Conservation (phyloP, 2,329 filamentous ascomycete genomes). For the Sordariomycetes sp. region DNA sequence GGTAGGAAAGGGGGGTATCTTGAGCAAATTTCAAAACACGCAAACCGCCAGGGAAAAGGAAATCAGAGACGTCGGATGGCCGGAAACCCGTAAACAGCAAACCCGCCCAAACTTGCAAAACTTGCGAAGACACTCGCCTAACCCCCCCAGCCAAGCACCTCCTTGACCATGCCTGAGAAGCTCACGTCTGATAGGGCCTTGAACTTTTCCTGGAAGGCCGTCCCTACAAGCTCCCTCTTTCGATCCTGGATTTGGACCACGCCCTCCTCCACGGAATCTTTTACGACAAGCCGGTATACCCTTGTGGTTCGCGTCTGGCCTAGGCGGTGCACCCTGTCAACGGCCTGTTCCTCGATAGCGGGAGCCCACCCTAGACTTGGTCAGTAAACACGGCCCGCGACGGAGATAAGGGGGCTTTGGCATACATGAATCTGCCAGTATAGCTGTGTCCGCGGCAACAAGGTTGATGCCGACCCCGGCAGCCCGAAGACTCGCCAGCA, state of each 20-base stretch:
- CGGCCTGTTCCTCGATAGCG: constrained; percentile 83
- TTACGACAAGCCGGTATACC: constrained; percentile 73
- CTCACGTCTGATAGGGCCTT: constrained; percentile 11
- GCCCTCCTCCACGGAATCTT: constrained; percentile 69
- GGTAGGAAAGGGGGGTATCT: not conserved
- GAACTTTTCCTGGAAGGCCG: constrained; percentile 68
- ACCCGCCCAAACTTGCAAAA: not conserved
- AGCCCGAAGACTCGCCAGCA: constrained; percentile 74
- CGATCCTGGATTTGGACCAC: constrained; percentile 69
- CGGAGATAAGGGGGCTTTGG: constrained; percentile 3
- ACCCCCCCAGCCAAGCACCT: not conserved
- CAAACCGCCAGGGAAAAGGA: not conserved
- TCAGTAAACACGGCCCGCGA: not conserved
- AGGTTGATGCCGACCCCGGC: constrained; percentile 82
- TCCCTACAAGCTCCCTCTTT: constrained; percentile 67
- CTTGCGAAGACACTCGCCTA: not conserved
- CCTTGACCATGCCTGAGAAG: not conserved
- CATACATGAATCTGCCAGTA: constrained; percentile 66
- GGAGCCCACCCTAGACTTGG: constrained; percentile 63
- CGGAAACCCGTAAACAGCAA: not conserved
- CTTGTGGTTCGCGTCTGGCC: constrained; percentile 72
- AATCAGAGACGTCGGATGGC: not conserved
- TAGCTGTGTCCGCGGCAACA: constrained; percentile 75
- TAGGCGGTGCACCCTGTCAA: constrained; percentile 78
- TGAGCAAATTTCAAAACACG: not conserved